Evolutionary conservation across 139 green algal species (phyloP), one percentile per base, ranked within the genome.

Genomic region (Picochlorum sp.): DNA sequence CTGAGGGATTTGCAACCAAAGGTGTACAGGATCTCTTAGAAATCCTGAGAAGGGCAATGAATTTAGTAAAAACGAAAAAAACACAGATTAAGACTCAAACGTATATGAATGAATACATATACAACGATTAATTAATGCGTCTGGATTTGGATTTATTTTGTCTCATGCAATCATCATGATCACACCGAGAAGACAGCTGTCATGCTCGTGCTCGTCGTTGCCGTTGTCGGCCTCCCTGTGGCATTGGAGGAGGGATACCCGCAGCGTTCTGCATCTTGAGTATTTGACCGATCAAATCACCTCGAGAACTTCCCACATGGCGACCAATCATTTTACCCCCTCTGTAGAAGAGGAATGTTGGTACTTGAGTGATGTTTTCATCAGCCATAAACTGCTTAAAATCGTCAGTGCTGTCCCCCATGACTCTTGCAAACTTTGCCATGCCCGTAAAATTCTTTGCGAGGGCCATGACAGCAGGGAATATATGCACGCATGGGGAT

Each of bases 271-370:
- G 76, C 55, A 84, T 74, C 64, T 75, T 44, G 57, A 91, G 65
- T 51, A 91, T 91, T 50, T 90, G 74, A 6, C 85, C 85, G n/a
- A 91, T 95, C 4, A 95, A 67, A 74, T 95, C 88, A 24, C 70
- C 88, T 18, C 88, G 74, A 51, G 68, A 81, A 63, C 70, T 80
- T n/a, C 88, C 88, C 16, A 91, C 82, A 65, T 93, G 86, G 3
- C 84, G 73, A 4, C 76, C 81, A 23, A 88, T 76, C 55, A 78
- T 65, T 65, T 79, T 71, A 38, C 86, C 82, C 18, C 30, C 59
- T n/a, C 81, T 61, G 70, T 85, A 94, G 60, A 95, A 96, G 1
- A 96, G 38, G 68, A 96, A 96, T 13, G 85, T 92, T 20, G 88
- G 88, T 63, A 95, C 79, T 69, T 85, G 65, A 20, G 45, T 32